Percentiles rank a stretch among this genome's conserved stretches.
These are phyloP conservation scores for Elsinoe necatrix DNA, from an alignment of 2,329 filamentous ascomycete species.

Conservation along the genomic window DNA sequence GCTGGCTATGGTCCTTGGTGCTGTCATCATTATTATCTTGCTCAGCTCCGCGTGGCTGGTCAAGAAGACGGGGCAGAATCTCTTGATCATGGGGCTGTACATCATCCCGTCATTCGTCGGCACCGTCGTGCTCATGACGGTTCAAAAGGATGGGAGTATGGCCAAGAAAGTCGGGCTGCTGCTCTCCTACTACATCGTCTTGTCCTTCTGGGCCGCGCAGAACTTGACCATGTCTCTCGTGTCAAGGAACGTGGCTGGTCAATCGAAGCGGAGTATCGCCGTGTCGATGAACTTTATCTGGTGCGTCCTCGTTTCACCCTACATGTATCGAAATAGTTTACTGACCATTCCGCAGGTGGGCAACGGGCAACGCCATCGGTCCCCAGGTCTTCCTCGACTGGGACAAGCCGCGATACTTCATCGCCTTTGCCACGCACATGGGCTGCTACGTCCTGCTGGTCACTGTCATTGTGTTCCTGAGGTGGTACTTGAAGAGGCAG, in stretches of 20 bases:
- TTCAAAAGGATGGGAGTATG: conserved; percentile 47
- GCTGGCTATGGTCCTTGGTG: conserved; percentile 65
- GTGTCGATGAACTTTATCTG: conserved; percentile 63
- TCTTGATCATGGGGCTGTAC: conserved; percentile 57
- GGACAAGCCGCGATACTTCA: conserved; percentile 58
- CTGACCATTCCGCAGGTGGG: conserved; percentile 29
- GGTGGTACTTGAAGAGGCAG: conserved; percentile 34
- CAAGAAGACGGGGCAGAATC: conserved; percentile 60
- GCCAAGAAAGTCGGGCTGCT: conserved; percentile 58
- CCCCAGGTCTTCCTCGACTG: conserved; percentile 56
- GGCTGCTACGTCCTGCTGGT: conserved; percentile 53
- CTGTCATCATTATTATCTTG: conserved; percentile 64
- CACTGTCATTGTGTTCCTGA: conserved; percentile 26
- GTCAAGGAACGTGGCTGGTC: conserved; percentile 60
- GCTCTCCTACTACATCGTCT: conserved; percentile 65
- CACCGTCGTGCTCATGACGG: conserved; percentile 63
- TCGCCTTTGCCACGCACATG: conserved; percentile 60
- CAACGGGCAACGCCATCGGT: conserved; percentile 57
- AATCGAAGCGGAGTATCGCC: conserved; percentile 63
- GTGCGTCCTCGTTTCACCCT: conserved; percentile 34
- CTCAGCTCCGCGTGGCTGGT: conserved; percentile 59
- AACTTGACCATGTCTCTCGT: conserved; percentile 47
- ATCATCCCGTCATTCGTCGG: conserved; percentile 63
- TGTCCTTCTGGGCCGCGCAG: conserved; percentile 66
- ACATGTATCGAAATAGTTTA: not conserved